Evolutionary conservation across 352 stramenopile genomes (phyloP), one percentile per base, ranked within the genome.

Genomic region (Globisporangium cylindrosporum): DNA sequence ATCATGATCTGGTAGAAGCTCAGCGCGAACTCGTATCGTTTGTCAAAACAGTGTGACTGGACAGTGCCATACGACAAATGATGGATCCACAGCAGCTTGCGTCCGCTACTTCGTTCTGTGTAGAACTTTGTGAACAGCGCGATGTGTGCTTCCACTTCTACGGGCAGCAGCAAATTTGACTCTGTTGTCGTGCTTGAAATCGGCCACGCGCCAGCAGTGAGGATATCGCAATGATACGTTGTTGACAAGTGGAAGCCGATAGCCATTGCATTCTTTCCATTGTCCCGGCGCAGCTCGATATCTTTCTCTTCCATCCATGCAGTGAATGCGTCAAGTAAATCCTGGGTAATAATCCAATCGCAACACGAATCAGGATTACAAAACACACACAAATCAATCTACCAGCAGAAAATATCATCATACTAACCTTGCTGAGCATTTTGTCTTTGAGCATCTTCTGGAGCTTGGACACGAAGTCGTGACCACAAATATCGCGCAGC

Each of bases 391-490:
- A 43, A 43, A 51, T 22, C 7, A 25, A 4, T 18, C 3, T 6
- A 14, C 38, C 14, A 18, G 38, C 20, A 54, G n/a, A 36, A 27
- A 36, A 20, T 22, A 7, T 20, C 22, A 41, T 25, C 7, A 24
- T 22, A 70, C 48, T 3, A 63, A 95, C 88, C 73, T 91, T 90
- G 85, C 86, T 93, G 51, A 93, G 46, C 60, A 92, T 70, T 64
- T 95, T 95, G 69, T 95, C 88, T 58, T 93, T 91, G 36, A 93
- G 70, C 88, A 95, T 95, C 66, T 95, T 95, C 59, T 95, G 88
- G 10, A 95, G 68, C 73, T 95, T 95, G 29, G 88, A 94, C 10
- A 95, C 88, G 46, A 95, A 95, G 62, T 95, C 88, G 49, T 80
- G 85, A 15, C 88, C 88, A 62, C 88, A 95, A 63, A 93, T 91